Evolutionary conservation across 2,329 filamentous ascomycete genomes (phyloP).

Genomic region (Phaeophleospora eucalypticola): DNA sequence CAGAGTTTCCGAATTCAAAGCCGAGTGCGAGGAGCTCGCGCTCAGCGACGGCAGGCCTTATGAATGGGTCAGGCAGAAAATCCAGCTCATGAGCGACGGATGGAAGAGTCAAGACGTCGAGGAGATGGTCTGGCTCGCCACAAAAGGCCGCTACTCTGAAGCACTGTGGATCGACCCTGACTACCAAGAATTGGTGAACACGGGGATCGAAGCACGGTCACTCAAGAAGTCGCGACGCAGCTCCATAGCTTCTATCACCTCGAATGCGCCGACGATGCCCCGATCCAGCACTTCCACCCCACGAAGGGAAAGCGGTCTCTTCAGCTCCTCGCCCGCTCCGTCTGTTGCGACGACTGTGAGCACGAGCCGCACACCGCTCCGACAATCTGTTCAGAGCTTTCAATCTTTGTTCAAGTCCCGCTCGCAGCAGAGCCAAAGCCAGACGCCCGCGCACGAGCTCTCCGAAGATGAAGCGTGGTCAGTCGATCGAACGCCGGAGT

Average conservation of each 20-base stretch:
- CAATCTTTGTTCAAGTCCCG: background rate
- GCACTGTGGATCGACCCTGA: conserved; percentile 9
- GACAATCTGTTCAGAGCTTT: background rate
- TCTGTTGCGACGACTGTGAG: background rate
- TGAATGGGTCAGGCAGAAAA: conserved; percentile 5
- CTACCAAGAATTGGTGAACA: conserved; percentile 8
- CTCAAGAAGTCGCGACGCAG: background rate
- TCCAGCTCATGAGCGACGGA: background rate
- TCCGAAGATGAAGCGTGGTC: background rate
- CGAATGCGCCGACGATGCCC: background rate
- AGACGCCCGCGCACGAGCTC: background rate
- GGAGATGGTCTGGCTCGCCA: background rate
- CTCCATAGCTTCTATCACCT: background rate
- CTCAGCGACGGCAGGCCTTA: background rate
- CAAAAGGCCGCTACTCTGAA: background rate
- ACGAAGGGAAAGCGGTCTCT: background rate
- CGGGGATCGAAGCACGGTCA: conserved; percentile 7
- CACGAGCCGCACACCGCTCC: background rate
- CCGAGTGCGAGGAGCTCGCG: conserved; percentile 4
- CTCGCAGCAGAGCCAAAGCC: background rate
- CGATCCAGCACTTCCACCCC: background rate
- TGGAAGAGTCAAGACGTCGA: conserved; percentile 6
- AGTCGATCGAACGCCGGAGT: background rate
- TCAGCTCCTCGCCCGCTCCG: background rate
- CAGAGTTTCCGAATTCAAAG: background rate